Conservation (phyloP, 345 rosid species). For the Salix suchowensis region DNA sequence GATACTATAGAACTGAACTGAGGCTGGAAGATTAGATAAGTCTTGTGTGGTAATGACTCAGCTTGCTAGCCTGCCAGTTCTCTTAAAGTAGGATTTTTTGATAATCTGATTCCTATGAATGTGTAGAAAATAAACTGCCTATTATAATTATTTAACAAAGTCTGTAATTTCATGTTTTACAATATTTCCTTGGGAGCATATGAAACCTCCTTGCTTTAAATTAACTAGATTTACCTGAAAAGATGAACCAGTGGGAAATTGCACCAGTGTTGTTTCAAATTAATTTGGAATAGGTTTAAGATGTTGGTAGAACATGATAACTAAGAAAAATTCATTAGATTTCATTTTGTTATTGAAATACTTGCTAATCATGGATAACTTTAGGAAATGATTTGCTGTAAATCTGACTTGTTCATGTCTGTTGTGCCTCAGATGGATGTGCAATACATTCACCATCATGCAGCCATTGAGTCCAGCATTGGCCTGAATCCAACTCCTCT, state of each 20-base stretch:
- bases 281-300: neutral
- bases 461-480: conserved; percentile 61
- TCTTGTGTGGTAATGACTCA: neutral
- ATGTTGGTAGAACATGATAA: neutral
- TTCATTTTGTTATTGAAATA: neutral
- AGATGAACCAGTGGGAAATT: neutral
- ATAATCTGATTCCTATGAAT: neutral
- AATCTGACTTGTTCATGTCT: conserved; percentile 7
- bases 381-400: neutral
- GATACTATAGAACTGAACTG: neutral
- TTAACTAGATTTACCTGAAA: neutral
- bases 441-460: conserved; percentile 71
- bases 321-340: neutral
- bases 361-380: conserved; percentile 6
- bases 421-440: conserved; percentile 57
- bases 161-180: neutral
- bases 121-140: neutral
- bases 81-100: neutral
- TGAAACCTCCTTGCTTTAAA: neutral
- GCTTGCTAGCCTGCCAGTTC: neutral
- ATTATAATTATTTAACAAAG: neutral
- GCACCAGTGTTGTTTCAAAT: neutral
- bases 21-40: neutral
- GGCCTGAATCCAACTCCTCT: conserved; percentile 74
- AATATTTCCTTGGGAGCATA: neutral